Percentiles rank a stretch among this genome's conserved stretches.
phyloP scores from a whole-genome alignment of 1,139 yeast species.

The Zygosaccharomyces sapae region DNA sequence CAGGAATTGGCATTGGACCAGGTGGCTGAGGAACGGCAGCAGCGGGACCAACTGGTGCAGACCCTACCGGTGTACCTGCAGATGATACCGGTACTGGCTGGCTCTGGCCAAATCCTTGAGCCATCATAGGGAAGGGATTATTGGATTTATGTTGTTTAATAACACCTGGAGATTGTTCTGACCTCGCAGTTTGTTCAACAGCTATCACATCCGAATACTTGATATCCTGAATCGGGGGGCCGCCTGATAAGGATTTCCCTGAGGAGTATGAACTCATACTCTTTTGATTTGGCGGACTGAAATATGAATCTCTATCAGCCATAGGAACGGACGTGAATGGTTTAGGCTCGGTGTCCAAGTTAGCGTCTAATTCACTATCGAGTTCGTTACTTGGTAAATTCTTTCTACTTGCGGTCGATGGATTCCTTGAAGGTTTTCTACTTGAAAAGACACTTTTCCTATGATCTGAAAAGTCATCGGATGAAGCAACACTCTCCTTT shows the following conservation, averaged over 20 bases:
- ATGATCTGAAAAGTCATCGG: constrained; percentile 6
- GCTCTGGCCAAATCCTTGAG: constrained; percentile 8
- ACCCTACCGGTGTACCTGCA: no score
- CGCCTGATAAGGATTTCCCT: constrained; percentile 11
- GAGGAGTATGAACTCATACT: constrained; percentile 18
- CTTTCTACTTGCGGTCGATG: constrained; percentile 6
- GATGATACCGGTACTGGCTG: neutral
- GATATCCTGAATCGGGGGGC: constrained; percentile 9
- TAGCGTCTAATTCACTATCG: constrained; percentile 3
- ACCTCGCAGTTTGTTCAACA: constrained; percentile 25
- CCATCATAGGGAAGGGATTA: constrained; percentile 36
- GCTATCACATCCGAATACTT: constrained; percentile 17
- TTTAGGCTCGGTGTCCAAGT: constrained; percentile 2
- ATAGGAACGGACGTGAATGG: constrained; percentile 1
- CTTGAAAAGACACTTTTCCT: constrained; percentile 6
- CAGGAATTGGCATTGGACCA: neutral
- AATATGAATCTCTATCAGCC: constrained; percentile 1
- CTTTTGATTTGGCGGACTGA: constrained; percentile 13
- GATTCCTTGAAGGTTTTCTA: constrained; percentile 5
- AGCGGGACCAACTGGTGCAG: neutral
- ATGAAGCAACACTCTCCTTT: constrained; percentile 1
- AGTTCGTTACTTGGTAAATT: constrained; percentile 4
- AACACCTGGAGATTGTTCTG: constrained; percentile 19
- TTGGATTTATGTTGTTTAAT: constrained; percentile 33
- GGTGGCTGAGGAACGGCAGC: neutral